Evolutionary conservation across 2,329 filamentous ascomycete genomes (phyloP), one percentile per base, ranked within the genome.

Genomic region (Xylariaceae sp.): DNA sequence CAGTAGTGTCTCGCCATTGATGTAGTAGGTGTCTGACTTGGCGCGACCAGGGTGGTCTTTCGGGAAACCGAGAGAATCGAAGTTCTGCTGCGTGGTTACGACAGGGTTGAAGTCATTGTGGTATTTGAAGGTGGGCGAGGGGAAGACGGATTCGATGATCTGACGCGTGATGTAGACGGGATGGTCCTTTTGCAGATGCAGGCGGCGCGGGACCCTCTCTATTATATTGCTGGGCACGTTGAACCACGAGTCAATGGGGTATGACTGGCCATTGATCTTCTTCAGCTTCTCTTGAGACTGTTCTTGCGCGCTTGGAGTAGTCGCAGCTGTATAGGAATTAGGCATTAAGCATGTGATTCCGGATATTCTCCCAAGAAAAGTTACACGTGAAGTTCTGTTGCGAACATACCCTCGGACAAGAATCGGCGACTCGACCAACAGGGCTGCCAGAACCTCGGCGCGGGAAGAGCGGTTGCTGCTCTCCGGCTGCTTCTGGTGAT

Each of bases 1-100:
- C 48, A 99, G 78, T 1, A 99, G 86, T 0, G 89, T 96, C 55
- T 84, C 76, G 66, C 87, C 79, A 76, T 96, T 96, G 70, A 99
- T 77, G 74, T 99, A 99, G 79, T 97, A 99, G 0, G 94, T 97
- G 75, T 99, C 94, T 11, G 90, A 93, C 66, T 85, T 85, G 65
- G 85, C 89, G 54, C 94, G 88, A 61, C 94, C 94, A 3, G 92
- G 89, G 69, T 99, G 94, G 72, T 97, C 89, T 5, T 80, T 70
- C 0, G 92, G 88, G 71, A 99, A 97, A 50, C 92, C 92, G 6
- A 99, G 80, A n/a, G 92, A 94, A 75, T 99, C 94, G 72, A 99
- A 99, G 74, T 99, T 99, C 71, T 97, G 89, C 9, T 80, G 76
- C 1, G 90, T 89, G 39, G 88, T 87, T 23, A 97, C 94, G 47